Evolutionary conservation across 2,329 filamentous ascomycete genomes (phyloP), one percentile per base, ranked within the genome.

Genomic region (Aspergillus ibericus): DNA sequence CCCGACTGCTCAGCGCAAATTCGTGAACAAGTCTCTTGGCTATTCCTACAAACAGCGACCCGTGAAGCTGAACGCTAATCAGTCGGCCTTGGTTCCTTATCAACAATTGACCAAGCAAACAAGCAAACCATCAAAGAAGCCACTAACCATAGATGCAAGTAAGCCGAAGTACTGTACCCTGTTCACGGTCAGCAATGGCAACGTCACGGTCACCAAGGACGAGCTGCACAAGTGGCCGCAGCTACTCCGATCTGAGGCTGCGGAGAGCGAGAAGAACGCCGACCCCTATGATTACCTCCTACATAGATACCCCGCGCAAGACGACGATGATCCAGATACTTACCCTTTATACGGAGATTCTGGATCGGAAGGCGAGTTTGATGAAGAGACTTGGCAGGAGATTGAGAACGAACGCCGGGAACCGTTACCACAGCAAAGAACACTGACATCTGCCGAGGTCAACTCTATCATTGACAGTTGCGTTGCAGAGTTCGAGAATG

Each of bases 371-470:
- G 80, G 80, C 3, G 77, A 82, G 29, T 84, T 82, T 61, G 87
- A 90, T 64, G 78, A 82, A 10, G 80, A 84, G 35, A 88, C 84
- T 0, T 83, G 81, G 77, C 75, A 74, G 44, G 88, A 90, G 66
- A 88, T 90, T 9, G 80, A 87, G 47, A 76, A 82, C 29, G 85
- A 88, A 59, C 73, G 56, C 5, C 49, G 56, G 22, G 60, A 59
- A 13, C 44, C 55, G 13, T 66, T 56, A 10, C 58, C 66, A 16
- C 63, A 63, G 60, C 62, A 67, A 46, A 71, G 61, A 63, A 61
- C 61, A 42, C 72, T 87, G 12, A 72, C 76, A 9, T 34, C 50
- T 3, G 79, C 82, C 0, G 78, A 84, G 40, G 77, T 89, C 20
- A 72, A 81, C 3, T 63, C 70, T 0, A 73, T 84, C 12, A 79